Evolutionary conservation across 495 filamentous ascomycete genomes (phyloP), one percentile per base, ranked within the genome.

Genomic region (Lepidopterella palustris): DNA sequence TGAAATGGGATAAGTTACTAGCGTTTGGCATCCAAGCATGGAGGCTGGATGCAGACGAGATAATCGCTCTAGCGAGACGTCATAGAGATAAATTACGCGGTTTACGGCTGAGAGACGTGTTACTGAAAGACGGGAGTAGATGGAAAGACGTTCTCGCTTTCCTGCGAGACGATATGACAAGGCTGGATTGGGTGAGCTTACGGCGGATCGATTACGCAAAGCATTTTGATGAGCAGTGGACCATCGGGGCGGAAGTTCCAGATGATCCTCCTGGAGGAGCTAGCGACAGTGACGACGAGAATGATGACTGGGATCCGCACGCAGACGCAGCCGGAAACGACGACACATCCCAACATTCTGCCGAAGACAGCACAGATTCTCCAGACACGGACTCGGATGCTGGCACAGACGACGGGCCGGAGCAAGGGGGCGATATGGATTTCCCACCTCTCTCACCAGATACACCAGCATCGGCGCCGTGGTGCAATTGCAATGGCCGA

Each of bases 11-110:
- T 47, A 78, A 78, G 3, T 75, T 88, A 0, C 75, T 80, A 31
- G 82, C 82, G 1, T 78, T 89, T 49, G 84, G 85, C 20, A 78
- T 89, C 31, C 80, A 86, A 64, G 77, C 78, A 26, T 88, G 86
- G 86, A 74, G 76, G 24, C 70, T 89, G 4, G 59, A 77, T 27
- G 78, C 80, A 0, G 71, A 79, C 0, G 86, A 88, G 65, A 80
- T 88, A 15, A 80, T 84, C 50, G 63, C 69, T 2, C 68, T 89
- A 0, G 72, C 79, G 6, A 73, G 78, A 29, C 79, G 84, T 9
- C 84, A 88, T 61, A 70, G 77, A 20, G 73, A 73, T 9, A 78
- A 74, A 18, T 73, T 89, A 2, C 77, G 76, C 49, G 82, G 82
- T 8, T 65, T 89, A 5, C 74, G 84, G 5, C 68, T 88, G 4